Base-by-base conservation (phyloP, 306 rosid species). In the Pterocarpus santalinus region DNA sequence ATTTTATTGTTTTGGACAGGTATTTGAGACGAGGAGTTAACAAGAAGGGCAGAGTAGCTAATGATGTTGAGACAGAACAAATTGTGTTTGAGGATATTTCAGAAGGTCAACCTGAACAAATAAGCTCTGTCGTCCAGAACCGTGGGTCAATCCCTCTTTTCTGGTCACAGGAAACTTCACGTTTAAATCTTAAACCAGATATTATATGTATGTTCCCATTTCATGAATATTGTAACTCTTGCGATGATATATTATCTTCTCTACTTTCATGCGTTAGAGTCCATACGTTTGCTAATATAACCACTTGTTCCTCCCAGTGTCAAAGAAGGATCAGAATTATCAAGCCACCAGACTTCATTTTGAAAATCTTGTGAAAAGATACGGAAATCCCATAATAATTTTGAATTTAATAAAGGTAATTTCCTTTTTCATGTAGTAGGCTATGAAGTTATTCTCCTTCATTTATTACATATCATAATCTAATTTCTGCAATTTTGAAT, bases 81-180 rank as follows among this genome's bases (percentile, higher is more conserved):
- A 85, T 96, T 76, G 89, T 96, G 47, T 89, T 84, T 79, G 98
- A 87, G 79, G 89, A 86, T 89, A 87, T 81, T 82, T 77, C 89
- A 13, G 90, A 87, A 77, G 97, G 95, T 43, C 72, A 57, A 82
- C 93, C 94, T 15, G 69, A 78, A 53, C 93, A 83, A 80, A 92
- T 96, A 82, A 96, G 92, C 88, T 96, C 99, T 56, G 78, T 94
- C 69, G 91, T 94, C 78, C 98, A 96, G 85, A 91, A 92, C 83
- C 93, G 99, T 72, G 99, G 99, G 47, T 96, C 99, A 63, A 96
- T 96, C 80, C 99, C 99, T 75, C 97, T 96, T 79, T 93, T 90
- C 89, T 96, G 99, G 99, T 90, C 99, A 52, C 98, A 96, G 75
- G 98, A 96, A 84, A 88, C 99, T 76, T 96, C 99, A n/a, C 91